A percentile compares a stretch with the other conserved stretches of the same genome.
Evolutionary conservation across 208 protist species (phyloP).

Genomic region (Wallacemonas sp.): DNA sequence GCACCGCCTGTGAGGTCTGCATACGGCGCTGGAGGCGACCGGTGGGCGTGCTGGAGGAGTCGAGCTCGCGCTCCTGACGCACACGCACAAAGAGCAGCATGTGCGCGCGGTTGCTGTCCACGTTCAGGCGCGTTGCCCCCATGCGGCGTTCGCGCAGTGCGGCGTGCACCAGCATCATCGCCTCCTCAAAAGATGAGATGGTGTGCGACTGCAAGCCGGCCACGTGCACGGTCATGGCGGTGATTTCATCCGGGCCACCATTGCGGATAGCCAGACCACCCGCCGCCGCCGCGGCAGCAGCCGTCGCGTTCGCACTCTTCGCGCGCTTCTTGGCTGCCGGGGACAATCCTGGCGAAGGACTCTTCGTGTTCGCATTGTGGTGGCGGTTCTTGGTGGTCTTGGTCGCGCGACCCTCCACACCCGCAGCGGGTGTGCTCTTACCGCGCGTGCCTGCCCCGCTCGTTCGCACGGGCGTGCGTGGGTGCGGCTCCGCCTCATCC

Average conservation of each 20-base stretch:
- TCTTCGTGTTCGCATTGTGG: background rate
- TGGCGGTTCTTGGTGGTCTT: slow-evolving; percentile 1
- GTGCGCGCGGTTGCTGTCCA: slow-evolving; percentile 82
- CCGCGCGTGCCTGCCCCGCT: too few species aligned
- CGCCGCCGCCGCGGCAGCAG: background rate
- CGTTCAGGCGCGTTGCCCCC: slow-evolving; percentile 81
- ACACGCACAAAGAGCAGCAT: slow-evolving; percentile 77
- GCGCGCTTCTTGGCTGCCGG: slow-evolving; percentile 5
- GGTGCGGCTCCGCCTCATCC: too few species aligned
- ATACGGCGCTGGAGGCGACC: background rate
- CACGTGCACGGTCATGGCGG: slow-evolving; percentile 33
- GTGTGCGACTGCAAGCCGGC: slow-evolving; percentile 50
- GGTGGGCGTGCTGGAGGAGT: background rate
- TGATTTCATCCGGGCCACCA: background rate
- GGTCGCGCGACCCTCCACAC: too few species aligned
- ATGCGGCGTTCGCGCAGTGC: slow-evolving; percentile 54
- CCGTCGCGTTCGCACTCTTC: background rate
- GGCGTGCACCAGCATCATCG: slow-evolving; percentile 32
- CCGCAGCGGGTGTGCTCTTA: too few species aligned
- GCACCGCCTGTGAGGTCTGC: slow-evolving; percentile 32
- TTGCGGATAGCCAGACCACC: slow-evolving; percentile 3
- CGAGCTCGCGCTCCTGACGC: slow-evolving; percentile 25
- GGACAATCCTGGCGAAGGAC: background rate
- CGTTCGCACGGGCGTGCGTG: too few species aligned
- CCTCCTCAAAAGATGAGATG: slow-evolving; percentile 36